Percentiles rank a stretch among this genome's conserved stretches.
phyloP scores from a whole-genome alignment of 371 early-diverging fungal genomes.

The Cokeromyces recurvatus region DNA sequence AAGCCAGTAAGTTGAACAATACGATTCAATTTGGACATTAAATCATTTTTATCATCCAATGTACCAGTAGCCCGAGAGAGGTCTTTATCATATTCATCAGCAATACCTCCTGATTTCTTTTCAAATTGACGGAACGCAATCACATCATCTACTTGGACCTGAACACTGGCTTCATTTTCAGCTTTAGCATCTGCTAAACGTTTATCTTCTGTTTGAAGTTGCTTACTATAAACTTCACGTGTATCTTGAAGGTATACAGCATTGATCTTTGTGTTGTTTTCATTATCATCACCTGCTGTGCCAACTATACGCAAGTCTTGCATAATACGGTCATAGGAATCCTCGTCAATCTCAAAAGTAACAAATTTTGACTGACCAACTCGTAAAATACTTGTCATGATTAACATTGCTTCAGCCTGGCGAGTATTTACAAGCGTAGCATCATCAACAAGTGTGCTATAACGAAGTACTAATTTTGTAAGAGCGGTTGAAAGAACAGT shows the following conservation, averaged over 20 bases:
- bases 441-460: constrained; percentile 48
- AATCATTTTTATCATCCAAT: constrained; percentile 63
- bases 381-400: constrained; percentile 92
- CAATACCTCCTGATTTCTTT: constrained; percentile 63
- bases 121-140: constrained; percentile 87
- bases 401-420: constrained; percentile 91
- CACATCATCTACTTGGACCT: constrained; percentile 84
- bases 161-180: constrained; percentile 58
- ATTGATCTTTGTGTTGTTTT: too few relatives aligned
- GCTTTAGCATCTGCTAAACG: constrained; percentile 54
- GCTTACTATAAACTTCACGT: constrained; percentile 74
- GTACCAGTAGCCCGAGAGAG: constrained; percentile 83
- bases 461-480: constrained; percentile 84
- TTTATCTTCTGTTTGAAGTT: constrained; percentile 70
- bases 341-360: constrained; percentile 88
- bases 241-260: constrained; percentile 77
- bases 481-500: constrained; percentile 85
- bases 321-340: constrained; percentile 90
- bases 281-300: constrained; percentile 42
- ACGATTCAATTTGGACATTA: constrained; percentile 82
- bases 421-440: constrained; percentile 63
- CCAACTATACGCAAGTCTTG: constrained; percentile 84
- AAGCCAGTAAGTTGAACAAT: constrained; percentile 97
- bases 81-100: constrained; percentile 86
- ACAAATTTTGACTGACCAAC: constrained; percentile 87